phyloP scores from a whole-genome alignment of 176 grass and related monocot species.

The maize (Zea mays) region DNA sequence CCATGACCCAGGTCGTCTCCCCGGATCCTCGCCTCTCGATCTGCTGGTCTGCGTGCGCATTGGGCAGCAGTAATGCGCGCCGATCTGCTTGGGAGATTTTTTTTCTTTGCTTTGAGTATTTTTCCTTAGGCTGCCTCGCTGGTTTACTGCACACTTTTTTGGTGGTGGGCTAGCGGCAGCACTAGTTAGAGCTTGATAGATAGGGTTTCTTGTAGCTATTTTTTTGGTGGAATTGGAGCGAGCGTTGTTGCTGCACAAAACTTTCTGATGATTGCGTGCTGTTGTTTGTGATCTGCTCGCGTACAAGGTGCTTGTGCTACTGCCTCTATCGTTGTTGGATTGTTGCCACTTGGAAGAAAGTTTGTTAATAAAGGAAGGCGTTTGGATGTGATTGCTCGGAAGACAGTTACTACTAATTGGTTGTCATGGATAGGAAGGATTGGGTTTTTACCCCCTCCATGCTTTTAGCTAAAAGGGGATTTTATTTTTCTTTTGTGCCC shows the following conservation, averaged over 20 bases:
- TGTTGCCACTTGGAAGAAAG: conserved; percentile 19
- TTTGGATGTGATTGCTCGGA: conserved; percentile 16
- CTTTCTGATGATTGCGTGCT: conserved; percentile 25
- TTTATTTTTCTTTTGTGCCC: conserved; percentile 9
- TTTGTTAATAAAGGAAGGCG: conserved; percentile 15
- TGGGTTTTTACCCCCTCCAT: not conserved
- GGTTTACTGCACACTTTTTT: not conserved
- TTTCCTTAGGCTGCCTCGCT: conserved; percentile 11
- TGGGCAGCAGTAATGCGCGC: conserved; percentile 30
- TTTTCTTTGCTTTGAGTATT: conserved; percentile 36
- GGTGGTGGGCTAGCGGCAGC: conserved; percentile 17
- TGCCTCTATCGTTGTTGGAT: not conserved
- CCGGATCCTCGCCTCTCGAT: conserved; percentile 39
- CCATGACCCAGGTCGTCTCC: conserved; percentile 61
- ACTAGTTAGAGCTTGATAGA: conserved; percentile 4
- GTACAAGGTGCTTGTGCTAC: not conserved
- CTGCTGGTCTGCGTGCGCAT: conserved; percentile 30
- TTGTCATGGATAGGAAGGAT: conserved; percentile 21
- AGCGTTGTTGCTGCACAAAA: not conserved
- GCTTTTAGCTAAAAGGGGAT: conserved; percentile 10
- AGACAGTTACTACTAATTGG: conserved; percentile 6
- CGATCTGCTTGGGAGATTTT: conserved; percentile 40
- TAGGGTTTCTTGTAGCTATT: conserved; percentile 14
- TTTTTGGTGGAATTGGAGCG: conserved; percentile 29
- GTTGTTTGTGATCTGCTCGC: not conserved